Evolutionary conservation across 1,139 yeast species (phyloP).

Genomic region (Cylindricascospora bacillispora): DNA sequence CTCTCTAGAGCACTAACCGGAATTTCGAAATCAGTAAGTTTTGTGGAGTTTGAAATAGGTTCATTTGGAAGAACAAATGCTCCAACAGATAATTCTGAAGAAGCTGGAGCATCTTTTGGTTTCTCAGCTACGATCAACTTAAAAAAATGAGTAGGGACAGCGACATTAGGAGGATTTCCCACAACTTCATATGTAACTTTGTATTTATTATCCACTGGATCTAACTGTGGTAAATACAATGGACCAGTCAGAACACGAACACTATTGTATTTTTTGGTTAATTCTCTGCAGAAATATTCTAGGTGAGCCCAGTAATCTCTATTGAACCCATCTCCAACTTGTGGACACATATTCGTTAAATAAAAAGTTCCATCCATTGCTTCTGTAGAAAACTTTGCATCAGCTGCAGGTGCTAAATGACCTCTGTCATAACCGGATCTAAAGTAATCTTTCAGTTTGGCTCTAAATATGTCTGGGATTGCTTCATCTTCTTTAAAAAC

Average conservation of each 20-base stretch:
- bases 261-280: conserved; percentile 52
- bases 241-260: conserved; percentile 94
- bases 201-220: conserved; percentile 63
- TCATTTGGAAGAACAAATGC: conserved; percentile 92
- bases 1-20: conserved; percentile 85
- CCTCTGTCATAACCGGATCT: conserved; percentile 96
- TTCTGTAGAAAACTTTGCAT: conserved; percentile 74
- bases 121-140: conserved; percentile 79
- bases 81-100: conserved; percentile 55
- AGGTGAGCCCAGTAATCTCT: conserved; percentile 97
- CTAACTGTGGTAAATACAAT: conserved; percentile 66
- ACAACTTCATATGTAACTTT: conserved; percentile 82
- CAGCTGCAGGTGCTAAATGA: conserved; percentile 96
- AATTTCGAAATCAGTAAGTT: conserved; percentile 66
- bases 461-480: conserved; percentile 71
- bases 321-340: conserved; percentile 94
- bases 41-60: conserved; percentile 53
- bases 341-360: conserved; percentile 88
- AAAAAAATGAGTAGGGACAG: conserved; percentile 96
- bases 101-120: conserved; percentile 27
- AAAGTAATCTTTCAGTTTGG: conserved; percentile 69
- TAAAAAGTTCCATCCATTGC: conserved; percentile 95
- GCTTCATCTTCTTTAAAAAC: conserved; percentile 76
- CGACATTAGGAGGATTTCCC: conserved; percentile 92
- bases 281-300: conserved; percentile 74